Evolutionary conservation across 2,329 filamentous ascomycete species (phyloP).

Genomic region (Penicillium sp.): DNA sequence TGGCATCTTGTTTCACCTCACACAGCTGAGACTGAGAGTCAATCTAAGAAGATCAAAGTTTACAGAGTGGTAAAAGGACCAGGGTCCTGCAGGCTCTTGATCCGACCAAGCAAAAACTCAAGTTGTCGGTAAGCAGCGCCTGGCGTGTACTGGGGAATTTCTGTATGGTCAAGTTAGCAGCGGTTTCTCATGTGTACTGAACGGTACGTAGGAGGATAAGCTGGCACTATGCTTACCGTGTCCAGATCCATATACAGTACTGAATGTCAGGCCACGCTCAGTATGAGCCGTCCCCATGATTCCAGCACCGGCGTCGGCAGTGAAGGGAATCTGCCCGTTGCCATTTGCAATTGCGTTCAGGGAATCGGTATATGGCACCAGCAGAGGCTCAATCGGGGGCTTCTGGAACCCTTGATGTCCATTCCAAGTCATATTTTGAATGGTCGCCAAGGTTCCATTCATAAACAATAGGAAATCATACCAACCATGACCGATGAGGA

Average conservation of each 20-base stretch:
- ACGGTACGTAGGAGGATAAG: not conserved
- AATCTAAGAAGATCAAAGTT: not conserved
- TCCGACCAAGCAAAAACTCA: slow-evolving; percentile 73
- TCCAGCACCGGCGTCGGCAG: slow-evolving; percentile 58
- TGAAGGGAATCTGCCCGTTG: slow-evolving; percentile 43
- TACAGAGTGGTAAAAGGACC: slow-evolving; percentile 18
- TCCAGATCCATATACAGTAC: slow-evolving; percentile 64
- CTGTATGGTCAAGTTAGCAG: not conserved
- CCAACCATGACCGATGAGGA: slow-evolving; percentile 72
- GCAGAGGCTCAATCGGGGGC: slow-evolving; percentile 64
- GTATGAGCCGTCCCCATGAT: slow-evolving; percentile 70
- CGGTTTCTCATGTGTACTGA: not conserved
- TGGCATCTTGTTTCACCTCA: not conserved
- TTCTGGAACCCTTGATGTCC: slow-evolving; percentile 69
- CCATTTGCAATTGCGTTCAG: slow-evolving; percentile 38
- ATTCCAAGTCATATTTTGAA: slow-evolving; percentile 82
- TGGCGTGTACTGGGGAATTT: slow-evolving; percentile 66
- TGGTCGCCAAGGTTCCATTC: slow-evolving; percentile 69
- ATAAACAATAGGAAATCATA: slow-evolving; percentile 68
- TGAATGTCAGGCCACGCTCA: slow-evolving; percentile 75
- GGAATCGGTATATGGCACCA: slow-evolving; percentile 63
- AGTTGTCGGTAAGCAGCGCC: slow-evolving; percentile 69
- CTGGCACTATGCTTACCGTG: slow-evolving; percentile 46
- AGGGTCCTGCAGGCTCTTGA: slow-evolving; percentile 53
- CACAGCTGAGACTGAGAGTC: not conserved